Evolutionary conservation across 2,329 filamentous ascomycete species (phyloP), one percentile per base, ranked within the genome.

Genomic region (Venturia aucupariae): DNA sequence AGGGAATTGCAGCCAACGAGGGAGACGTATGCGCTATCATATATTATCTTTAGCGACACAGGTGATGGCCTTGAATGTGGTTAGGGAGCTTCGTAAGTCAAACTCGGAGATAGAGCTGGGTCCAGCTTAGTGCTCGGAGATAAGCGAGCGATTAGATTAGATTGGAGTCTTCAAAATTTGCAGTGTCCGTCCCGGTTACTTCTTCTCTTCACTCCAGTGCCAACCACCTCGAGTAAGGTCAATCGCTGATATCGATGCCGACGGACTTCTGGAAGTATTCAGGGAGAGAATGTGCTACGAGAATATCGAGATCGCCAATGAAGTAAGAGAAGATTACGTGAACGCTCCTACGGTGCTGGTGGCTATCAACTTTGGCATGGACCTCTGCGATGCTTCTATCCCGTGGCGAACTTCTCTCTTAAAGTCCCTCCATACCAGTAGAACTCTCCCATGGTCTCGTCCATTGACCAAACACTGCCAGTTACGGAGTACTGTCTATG

Each of bases 351-450:
- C n/a, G n/a, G n/a, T n/a, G n/a, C n/a, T n/a, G n/a, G n/a, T n/a
- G n/a, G n/a, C n/a, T n/a, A n/a, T n/a, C n/a, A n/a, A n/a, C n/a
- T n/a, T n/a, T n/a, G n/a, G n/a, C n/a, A n/a, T n/a, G n/a, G n/a
- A n/a, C n/a, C n/a, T n/a, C n/a, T n/a, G n/a, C n/a, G n/a, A n/a
- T n/a, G n/a, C n/a, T n/a, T n/a, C n/a, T n/a, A 17, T 24, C 19
- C n/a, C 30, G 30, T 30, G 10, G 55, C 32, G 39, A 10, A 60
- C 32, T 60, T 60, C 32, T 60, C 55, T 62, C 81, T 72, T 30
- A 83, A 71, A 64, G 66, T 70, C 60, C 74, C 75, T 1, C 81
- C 81, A 68, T 76, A 82, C 5, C 74, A 72, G 65, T 76, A 82
- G 67, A 83, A 82, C n/a, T n/a, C n/a, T n/a, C n/a, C n/a, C n/a